Evolutionary conservation across 106 monocot species (phyloP).

Genomic region (Iris macrosiphon): DNA sequence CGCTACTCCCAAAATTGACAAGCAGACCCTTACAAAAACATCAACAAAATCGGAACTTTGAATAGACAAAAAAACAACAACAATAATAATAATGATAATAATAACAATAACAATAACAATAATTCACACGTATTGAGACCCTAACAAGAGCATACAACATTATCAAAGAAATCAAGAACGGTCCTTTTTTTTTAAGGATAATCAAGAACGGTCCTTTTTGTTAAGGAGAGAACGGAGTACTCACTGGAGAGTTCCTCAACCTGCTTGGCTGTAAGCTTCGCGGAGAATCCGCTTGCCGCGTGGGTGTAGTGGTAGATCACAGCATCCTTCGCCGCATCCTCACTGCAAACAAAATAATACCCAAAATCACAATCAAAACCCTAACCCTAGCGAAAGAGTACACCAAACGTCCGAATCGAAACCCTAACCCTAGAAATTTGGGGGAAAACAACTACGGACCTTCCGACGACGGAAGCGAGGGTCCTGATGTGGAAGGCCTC

Average conservation of each 20-base stretch:
- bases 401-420: background rate
- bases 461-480: slow-evolving; percentile 59
- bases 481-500: slow-evolving; percentile 60
- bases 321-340: slow-evolving; percentile 71
- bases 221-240: slow-evolving; percentile 4
- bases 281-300: slow-evolving; percentile 72
- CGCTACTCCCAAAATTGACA: too few relatives aligned
- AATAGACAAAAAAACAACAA: too few relatives aligned
- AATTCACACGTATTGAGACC: background rate
- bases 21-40: too few relatives aligned
- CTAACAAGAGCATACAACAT: background rate
- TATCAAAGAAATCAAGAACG: too few relatives aligned
- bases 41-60: too few relatives aligned
- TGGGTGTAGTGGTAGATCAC: slow-evolving; percentile 68
- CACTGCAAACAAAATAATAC: background rate
- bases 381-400: too few relatives aligned
- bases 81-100: too few relatives aligned
- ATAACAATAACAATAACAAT: too few relatives aligned
- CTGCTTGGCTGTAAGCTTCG: slow-evolving; percentile 67
- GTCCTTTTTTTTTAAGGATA: too few relatives aligned
- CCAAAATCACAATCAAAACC: background rate
- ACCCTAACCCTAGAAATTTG: background rate
- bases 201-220: too few relatives aligned
- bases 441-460: slow-evolving; percentile 14
- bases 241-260: slow-evolving; percentile 47